Evolutionary conservation across 805 yeast species (phyloP).

Genomic region (Starmerella bombicola): DNA sequence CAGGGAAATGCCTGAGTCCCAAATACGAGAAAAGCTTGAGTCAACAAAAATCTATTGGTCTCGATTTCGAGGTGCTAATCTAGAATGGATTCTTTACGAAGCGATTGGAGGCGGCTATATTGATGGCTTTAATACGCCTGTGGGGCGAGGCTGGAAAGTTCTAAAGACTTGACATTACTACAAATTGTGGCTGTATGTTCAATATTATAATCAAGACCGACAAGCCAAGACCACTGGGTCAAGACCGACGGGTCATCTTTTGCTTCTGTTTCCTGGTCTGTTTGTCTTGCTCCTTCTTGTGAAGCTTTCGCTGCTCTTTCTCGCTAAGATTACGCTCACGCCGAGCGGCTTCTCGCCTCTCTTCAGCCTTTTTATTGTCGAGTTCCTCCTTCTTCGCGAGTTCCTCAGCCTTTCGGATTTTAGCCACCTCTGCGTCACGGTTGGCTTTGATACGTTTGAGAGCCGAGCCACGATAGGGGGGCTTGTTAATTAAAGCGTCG

Average conservation of each 20-base stretch:
- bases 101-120: conserved; percentile 43
- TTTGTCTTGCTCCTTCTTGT: conserved; percentile 67
- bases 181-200: too few relatives aligned
- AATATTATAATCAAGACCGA: too few relatives aligned
- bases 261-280: conserved; percentile 52
- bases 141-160: conserved; percentile 48
- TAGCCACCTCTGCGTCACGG: conserved; percentile 61
- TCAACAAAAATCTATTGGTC: conserved; percentile 29
- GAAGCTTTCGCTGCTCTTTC: conserved; percentile 67
- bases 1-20: conserved; percentile 30
- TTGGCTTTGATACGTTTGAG: conserved; percentile 57
- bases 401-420: conserved; percentile 58
- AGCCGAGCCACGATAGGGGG: conserved; percentile 58
- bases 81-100: conserved; percentile 45
- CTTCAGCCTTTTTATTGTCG: conserved; percentile 50
- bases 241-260: conserved; percentile 15
- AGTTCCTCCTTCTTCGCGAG: conserved; percentile 53
- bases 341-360: conserved; percentile 43
- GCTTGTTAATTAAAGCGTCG: conserved; percentile 43
- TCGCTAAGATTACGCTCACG: conserved; percentile 56
- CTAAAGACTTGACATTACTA: conserved; percentile 35
- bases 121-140: conserved; percentile 48
- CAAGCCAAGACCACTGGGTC: too few relatives aligned
- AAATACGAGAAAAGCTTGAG: conserved; percentile 26
- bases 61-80: conserved; percentile 40